Percentiles rank a stretch among this genome's conserved stretches.
phyloP scores from a whole-genome alignment of 371 early-diverging fungal genomes.

The Zychaea mexicana region DNA sequence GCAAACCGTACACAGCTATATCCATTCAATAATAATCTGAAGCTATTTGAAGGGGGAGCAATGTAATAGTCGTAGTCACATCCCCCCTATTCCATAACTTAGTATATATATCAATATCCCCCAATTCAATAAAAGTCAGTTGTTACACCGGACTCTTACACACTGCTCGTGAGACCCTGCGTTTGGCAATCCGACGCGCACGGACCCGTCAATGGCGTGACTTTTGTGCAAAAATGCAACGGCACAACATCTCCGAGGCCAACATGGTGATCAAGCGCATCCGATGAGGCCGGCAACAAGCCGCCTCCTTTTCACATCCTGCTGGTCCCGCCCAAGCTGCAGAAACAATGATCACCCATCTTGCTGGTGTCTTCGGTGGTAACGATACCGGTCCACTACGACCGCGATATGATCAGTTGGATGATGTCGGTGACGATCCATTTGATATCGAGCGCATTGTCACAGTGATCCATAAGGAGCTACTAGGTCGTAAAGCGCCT shows the following conservation, averaged over 20 bases:
- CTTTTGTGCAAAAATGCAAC: conserved; percentile 4
- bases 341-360: conserved; percentile 7
- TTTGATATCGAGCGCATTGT: neutral
- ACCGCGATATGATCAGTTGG: neutral
- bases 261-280: conserved; percentile 7
- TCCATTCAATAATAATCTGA: neutral
- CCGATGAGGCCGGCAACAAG: neutral
- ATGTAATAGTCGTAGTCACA: neutral
- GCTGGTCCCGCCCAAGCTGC: conserved; percentile 15
- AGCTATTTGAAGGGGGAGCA: neutral
- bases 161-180: neutral
- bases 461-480: neutral
- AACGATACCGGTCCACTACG: neutral
- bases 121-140: too few species aligned
- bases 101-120: too few species aligned
- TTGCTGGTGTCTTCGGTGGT: conserved; percentile 11
- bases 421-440: neutral
- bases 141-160: too few species aligned
- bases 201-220: conserved; percentile 2
- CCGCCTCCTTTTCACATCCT: conserved; percentile 4
- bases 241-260: neutral
- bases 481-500: conserved; percentile 17
- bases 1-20: neutral
- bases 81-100: too few species aligned
- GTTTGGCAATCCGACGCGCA: neutral